Conservation (phyloP, 169 alveolate genomes). For the Plasmodium gonderi region DNA sequence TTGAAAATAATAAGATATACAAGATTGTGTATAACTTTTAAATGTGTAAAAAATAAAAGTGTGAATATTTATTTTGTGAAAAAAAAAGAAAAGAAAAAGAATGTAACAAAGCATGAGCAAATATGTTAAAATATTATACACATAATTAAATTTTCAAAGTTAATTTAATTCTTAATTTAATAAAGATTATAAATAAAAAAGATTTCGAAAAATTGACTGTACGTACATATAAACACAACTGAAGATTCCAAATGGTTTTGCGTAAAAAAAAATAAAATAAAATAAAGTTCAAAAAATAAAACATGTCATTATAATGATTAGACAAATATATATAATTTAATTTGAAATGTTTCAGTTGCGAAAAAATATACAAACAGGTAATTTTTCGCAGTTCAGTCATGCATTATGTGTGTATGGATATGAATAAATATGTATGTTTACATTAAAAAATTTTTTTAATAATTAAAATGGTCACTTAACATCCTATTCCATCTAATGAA, state of each 20-base stretch:
- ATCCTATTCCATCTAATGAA: not conserved
- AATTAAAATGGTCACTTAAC: not conserved
- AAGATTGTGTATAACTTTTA: not conserved
- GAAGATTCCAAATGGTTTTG: not conserved
- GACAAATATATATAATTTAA: slow-evolving; percentile 31
- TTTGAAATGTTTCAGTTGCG: not conserved
- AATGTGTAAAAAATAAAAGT: not conserved
- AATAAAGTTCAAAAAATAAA: slow-evolving; percentile 13
- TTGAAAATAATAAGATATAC: not conserved
- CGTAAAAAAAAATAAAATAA: not conserved
- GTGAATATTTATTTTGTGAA: not conserved
- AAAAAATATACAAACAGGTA: not conserved
- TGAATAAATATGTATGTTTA: not conserved
- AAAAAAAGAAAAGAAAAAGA: not conserved
- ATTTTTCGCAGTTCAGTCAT: not conserved
- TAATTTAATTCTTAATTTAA: not conserved
- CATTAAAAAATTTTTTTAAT: slow-evolving; percentile 3
- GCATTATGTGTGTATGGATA: not conserved
- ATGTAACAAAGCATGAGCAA: not conserved
- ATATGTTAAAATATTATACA: not conserved
- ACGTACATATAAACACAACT: not conserved
- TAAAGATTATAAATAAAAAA: slow-evolving; percentile 22
- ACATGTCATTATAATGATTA: slow-evolving; percentile 10
- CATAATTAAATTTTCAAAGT: not conserved
- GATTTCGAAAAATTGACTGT: not conserved